Conservation (phyloP, 805 yeast genomes). For the Yarrowia divulgata region DNA sequence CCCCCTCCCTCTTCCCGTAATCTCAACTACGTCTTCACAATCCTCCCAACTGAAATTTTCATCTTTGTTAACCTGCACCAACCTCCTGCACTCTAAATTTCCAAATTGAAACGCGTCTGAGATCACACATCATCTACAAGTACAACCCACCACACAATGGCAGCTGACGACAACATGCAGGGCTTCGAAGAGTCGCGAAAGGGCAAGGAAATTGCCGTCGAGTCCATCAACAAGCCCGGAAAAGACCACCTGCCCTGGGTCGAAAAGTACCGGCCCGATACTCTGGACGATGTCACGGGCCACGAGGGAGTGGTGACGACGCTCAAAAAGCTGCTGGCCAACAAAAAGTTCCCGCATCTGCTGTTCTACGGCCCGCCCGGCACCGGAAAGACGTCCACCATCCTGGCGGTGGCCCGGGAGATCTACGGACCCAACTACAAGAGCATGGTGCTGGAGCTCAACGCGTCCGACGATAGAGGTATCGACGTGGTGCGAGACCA, state of each 20-base stretch:
- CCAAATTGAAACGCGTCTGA: slow-evolving; percentile 24
- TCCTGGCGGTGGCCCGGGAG: slow-evolving; percentile 84
- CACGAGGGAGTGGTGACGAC: slow-evolving; percentile 87
- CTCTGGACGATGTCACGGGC: slow-evolving; percentile 88
- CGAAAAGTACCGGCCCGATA: slow-evolving; percentile 90
- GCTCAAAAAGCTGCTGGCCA: slow-evolving; percentile 58
- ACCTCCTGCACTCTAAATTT: neutral
- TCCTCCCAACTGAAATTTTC: too few species aligned
- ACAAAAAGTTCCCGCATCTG: slow-evolving; percentile 60
- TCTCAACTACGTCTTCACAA: too few species aligned
- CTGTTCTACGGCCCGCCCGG: slow-evolving; percentile 97
- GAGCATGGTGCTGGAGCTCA: slow-evolving; percentile 91
- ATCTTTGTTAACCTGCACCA: too few species aligned
- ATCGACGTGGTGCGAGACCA: slow-evolving; percentile 97
- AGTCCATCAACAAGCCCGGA: slow-evolving; percentile 41
- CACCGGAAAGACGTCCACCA: slow-evolving; percentile 92
- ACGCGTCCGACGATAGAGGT: slow-evolving; percentile 97
- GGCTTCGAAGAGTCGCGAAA: slow-evolving; percentile 40
- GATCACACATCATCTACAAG: neutral
- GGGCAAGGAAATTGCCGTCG: slow-evolving; percentile 41
- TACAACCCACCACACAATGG: slow-evolving; percentile 1
- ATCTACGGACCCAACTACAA: slow-evolving; percentile 89
- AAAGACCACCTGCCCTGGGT: slow-evolving; percentile 80
- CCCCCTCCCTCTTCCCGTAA: too few species aligned
- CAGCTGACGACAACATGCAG: slow-evolving; percentile 31